Conservation (phyloP, 805 yeast species). For the Nakazawaea pomicola region DNA sequence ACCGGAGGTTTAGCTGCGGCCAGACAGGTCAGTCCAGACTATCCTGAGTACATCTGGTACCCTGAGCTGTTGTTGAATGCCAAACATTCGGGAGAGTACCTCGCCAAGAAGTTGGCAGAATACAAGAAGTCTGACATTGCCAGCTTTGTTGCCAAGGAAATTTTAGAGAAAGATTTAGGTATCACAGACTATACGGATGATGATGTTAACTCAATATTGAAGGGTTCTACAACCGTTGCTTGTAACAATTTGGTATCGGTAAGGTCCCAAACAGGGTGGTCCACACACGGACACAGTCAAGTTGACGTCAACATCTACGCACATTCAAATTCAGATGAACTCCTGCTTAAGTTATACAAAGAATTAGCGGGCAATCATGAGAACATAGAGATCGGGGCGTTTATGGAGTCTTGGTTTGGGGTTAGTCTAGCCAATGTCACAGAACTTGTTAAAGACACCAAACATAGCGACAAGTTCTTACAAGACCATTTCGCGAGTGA, state of each 20-base stretch:
- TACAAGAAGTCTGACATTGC: conserved; percentile 24
- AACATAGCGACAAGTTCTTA: background rate
- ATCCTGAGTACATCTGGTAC: conserved; percentile 87
- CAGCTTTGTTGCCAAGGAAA: conserved; percentile 43
- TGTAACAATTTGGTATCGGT: conserved; percentile 67
- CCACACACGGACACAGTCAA: conserved; percentile 94
- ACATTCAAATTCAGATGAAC: conserved; percentile 51
- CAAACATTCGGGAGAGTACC: conserved; percentile 72
- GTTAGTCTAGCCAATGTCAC: conserved; percentile 47
- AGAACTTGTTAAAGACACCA: conserved; percentile 39
- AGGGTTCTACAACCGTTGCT: conserved; percentile 24
- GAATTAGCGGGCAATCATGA: conserved; percentile 76
- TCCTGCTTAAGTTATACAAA: conserved; percentile 33
- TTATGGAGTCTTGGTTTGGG: conserved; percentile 53
- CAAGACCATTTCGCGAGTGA: conserved; percentile 7
- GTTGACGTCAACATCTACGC: conserved; percentile 94
- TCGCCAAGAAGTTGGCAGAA: conserved; percentile 41
- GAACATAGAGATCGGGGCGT: conserved; percentile 78
- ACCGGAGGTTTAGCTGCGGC: conserved; percentile 93
- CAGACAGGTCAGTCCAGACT: conserved; percentile 59
- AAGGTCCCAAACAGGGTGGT: conserved; percentile 94
- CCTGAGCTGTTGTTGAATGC: conserved; percentile 73
- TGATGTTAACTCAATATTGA: conserved; percentile 46
- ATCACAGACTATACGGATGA: conserved; percentile 48
- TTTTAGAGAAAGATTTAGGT: conserved; percentile 64